Evolutionary conservation across 2,329 filamentous ascomycete genomes (phyloP), one percentile per base, ranked within the genome.

Genomic region (Fusarium sp.): DNA sequence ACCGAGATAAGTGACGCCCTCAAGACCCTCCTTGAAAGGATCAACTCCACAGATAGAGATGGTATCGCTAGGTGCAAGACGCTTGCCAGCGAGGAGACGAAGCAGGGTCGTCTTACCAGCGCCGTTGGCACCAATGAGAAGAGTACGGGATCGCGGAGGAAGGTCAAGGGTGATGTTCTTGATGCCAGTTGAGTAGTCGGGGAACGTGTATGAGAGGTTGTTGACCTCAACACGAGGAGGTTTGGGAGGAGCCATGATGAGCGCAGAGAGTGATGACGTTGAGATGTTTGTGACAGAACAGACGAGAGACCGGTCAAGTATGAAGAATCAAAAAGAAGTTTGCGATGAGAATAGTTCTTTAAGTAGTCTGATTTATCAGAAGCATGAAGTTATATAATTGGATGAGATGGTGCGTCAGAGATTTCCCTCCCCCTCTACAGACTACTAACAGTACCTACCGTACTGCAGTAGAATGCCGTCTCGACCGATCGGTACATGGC

Each of bases 101-200:
- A 99, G 90, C 60, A 99, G 90, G 1, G 96, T 99, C 11, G 96
- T 98, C 83, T 99, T 99, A 71, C 96, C 96, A 21, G 96, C 95
- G 69, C 96, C 96, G 80, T 99, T 99, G 79, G 96, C 95, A 75
- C 96, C 96, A 77, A 98, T 97, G 42, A 98, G 86, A 16, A 98
- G 88, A 3, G 95, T 97, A 66, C 96, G 91, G 63, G 93, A 96
- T 60, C 91, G 90, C 0, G 93, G 84, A 5, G 96, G 95, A 25
- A 98, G 88, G 65, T 89, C 84, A 57, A 99, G 87, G 26, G 83
- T 85, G 74, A 99, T 87, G 79, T 94, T 82, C 52, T 86, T 83
- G 31, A 99, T 85, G 59, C 95, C 96, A n/a, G 86, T 88, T 45
- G 90, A 90, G 77, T 92, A 91, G 84, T 97, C 93, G 18, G 91